Conservation (phyloP, 2,329 filamentous ascomycete genomes). For the Ascosphaera acerosa region DNA sequence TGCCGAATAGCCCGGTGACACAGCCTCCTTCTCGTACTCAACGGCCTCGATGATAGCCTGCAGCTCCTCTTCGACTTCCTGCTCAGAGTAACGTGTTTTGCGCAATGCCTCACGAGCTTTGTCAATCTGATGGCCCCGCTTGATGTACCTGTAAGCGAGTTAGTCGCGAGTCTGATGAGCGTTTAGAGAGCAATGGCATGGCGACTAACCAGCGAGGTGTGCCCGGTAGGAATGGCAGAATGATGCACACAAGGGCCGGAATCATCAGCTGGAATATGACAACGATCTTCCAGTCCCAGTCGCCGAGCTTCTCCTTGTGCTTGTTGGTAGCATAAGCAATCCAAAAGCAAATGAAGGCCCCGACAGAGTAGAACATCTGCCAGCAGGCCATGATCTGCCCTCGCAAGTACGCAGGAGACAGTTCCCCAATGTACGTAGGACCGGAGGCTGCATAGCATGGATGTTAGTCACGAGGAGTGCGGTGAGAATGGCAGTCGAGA, state of each 20-base stretch:
- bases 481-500: conserved; percentile 2
- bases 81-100: conserved; percentile 36
- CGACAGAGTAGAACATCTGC: conserved; percentile 42
- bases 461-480: not conserved
- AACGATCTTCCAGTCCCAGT: conserved; percentile 52
- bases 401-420: conserved; percentile 37
- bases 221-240: conserved; percentile 41
- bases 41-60: conserved; percentile 39
- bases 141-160: conserved; percentile 20
- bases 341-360: conserved; percentile 39
- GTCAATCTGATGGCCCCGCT: conserved; percentile 33
- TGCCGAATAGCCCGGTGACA: conserved; percentile 35
- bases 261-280: conserved; percentile 49
- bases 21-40: conserved; percentile 45
- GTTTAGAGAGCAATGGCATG: not conserved
- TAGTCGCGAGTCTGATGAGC: no score
- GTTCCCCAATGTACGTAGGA: conserved; percentile 45
- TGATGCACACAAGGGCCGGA: conserved; percentile 32
- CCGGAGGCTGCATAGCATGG: conserved; percentile 28
- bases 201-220: conserved; percentile 35
- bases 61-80: conserved; percentile 42
- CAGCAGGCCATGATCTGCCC: conserved; percentile 44
- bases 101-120: conserved; percentile 31
- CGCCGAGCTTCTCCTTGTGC: conserved; percentile 29
- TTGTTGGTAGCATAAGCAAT: conserved; percentile 38